Evolutionary conservation across 1,284 basidiomycete genomes (phyloP), one percentile per base, ranked within the genome.

Genomic region (Cryptococcus wingfieldii): DNA sequence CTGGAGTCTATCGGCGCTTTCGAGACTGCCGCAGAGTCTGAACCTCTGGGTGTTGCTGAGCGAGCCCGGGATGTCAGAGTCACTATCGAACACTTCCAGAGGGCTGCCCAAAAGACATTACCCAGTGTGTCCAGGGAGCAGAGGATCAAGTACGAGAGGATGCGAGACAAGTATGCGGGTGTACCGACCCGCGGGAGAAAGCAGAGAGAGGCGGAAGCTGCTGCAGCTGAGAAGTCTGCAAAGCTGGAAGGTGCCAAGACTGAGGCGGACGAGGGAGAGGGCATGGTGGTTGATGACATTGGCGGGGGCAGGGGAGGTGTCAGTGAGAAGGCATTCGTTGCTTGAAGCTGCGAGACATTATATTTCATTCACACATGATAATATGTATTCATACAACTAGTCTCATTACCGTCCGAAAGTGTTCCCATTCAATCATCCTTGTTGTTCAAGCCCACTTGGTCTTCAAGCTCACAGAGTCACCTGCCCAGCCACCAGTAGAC

Each of bases 101-200:
- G 70, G 2, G 94, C 94, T 9, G 77, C 91, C 63, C 83, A 83
- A 23, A 96, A 95, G 78, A 86, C 96, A 12, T 82, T 84, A 51
- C 92, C 93, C 9, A 93, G 89, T 72, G 95, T 98, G 13, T 88
- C 86, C 47, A 78, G 77, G 12, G 82, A 83, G 43, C 94, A 98
- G 80, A 80, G 90, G 66, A 79, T 82, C 65, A 86, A 86, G 75
- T 98, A 98, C 69, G 85, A 90, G 68, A 80, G 82, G 25, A 77
- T 95, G 59, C 79, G 88, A 57, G 82, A 83, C 46, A 91, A 88
- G 74, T 91, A 92, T 71, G 85, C 88, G 5, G 92, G 91, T 2
- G 63, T 79, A 50, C 79, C 80, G 0, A 67, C 72, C n/a, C 75
- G 69, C 47, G 69, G 72, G 12, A 67, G 69, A 49, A 65, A 69